A percentile compares a stretch with the other conserved stretches of the same genome.
phyloP scores from a whole-genome alignment of 2,329 filamentous ascomycete genomes.

The Sclerotinia borealis region DNA sequence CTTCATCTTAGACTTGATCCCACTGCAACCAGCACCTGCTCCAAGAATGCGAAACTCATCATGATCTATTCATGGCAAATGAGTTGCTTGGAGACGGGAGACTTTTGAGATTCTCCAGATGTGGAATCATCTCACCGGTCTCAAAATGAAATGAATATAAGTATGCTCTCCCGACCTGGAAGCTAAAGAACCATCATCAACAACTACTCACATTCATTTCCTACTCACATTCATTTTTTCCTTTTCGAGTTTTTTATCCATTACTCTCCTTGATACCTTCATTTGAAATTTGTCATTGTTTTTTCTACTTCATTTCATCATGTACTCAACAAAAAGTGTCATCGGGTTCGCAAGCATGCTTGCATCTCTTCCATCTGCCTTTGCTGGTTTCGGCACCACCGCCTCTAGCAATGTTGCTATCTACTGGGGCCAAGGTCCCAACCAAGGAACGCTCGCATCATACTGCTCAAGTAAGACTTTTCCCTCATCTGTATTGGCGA shows the following conservation, averaged over 20 bases:
- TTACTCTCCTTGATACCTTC: constrained; percentile 11
- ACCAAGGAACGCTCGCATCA: constrained; percentile 10
- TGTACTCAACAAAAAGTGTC: constrained; percentile 11
- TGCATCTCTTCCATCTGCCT: constrained; percentile 27
- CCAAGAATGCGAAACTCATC: constrained; percentile 2
- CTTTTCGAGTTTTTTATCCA: constrained; percentile 9
- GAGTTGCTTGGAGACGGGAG: not conserved
- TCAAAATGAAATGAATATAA: constrained; percentile 6
- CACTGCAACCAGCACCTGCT: not conserved
- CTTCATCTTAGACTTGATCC: constrained; percentile 3
- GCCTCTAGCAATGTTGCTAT: constrained; percentile 50
- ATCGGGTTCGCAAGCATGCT: constrained; percentile 8
- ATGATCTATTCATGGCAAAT: constrained; percentile 7
- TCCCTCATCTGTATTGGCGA: not conserved
- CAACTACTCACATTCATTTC: constrained; percentile 13
- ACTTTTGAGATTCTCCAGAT: not conserved
- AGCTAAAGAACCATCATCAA: constrained; percentile 4
- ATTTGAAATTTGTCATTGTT: not conserved
- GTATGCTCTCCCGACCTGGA: not conserved
- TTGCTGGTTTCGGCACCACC: constrained; percentile 38
- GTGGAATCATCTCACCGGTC: not conserved
- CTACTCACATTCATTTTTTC: constrained; percentile 9
- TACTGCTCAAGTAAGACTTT: constrained; percentile 10
- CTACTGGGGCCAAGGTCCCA: constrained; percentile 50
- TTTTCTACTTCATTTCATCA: constrained; percentile 8